Evolutionary conservation across 2,329 filamentous ascomycete genomes (phyloP).

Genomic region (Xylariaceae sp.): DNA sequence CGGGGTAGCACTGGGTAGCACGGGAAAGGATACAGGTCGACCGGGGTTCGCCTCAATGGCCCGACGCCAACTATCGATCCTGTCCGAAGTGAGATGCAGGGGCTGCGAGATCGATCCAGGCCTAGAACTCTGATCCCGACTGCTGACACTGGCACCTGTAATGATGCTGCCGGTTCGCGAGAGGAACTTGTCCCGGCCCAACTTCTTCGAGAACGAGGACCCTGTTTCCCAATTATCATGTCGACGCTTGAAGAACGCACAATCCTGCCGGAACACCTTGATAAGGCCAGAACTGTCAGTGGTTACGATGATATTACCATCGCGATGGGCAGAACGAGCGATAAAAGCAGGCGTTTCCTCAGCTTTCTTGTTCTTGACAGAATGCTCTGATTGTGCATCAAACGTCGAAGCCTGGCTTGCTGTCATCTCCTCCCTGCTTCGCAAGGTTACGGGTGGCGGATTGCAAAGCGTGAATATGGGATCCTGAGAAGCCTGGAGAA

Average conservation of each 20-base stretch:
- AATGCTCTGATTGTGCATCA: slow-evolving; percentile 28
- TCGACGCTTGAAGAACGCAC: slow-evolving; percentile 72
- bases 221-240: slow-evolving; percentile 72
- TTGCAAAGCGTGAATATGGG: slow-evolving; percentile 97
- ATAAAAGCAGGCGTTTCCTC: slow-evolving; percentile 73
- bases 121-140: slow-evolving; percentile 42
- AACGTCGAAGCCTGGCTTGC: slow-evolving; percentile 39
- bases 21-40: slow-evolving; percentile 34
- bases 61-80: slow-evolving; percentile 85
- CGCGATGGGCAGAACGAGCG: slow-evolving; percentile 66
- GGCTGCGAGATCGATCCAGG: slow-evolving; percentile 48
- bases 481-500: slow-evolving; percentile 77
- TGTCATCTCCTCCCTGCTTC: slow-evolving; percentile 62
- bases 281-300: slow-evolving; percentile 83
- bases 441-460: slow-evolving; percentile 78
- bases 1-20: slow-evolving; percentile 31
- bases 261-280: slow-evolving; percentile 94
- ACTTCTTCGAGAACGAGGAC: slow-evolving; percentile 68
- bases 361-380: slow-evolving; percentile 38
- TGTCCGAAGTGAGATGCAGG: slow-evolving; percentile 51
- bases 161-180: slow-evolving; percentile 53
- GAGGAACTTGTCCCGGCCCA: slow-evolving; percentile 55
- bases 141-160: slow-evolving; percentile 46
- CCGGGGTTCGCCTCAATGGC: slow-evolving; percentile 39
- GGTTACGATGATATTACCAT: slow-evolving; percentile 87